A percentile compares a stretch with the other conserved stretches of the same genome.
phyloP scores from a whole-genome alignment of 805 yeast genomes.

The Saccharomyces kudriavzevii region DNA sequence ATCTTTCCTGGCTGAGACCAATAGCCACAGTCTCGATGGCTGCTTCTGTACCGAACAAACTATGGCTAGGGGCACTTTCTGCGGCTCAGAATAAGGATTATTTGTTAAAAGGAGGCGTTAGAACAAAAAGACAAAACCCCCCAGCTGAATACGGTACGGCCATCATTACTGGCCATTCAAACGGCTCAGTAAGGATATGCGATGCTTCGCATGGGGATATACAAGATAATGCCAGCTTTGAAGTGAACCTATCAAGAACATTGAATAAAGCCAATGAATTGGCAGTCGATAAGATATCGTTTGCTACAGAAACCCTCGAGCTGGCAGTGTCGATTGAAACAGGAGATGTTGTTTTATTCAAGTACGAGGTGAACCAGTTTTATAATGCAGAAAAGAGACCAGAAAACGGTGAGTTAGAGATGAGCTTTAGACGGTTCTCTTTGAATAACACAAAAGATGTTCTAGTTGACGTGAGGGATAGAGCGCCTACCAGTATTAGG shows the following conservation, averaged over 20 bases:
- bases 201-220: constrained; percentile 73
- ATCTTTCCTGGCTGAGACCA: constrained; percentile 72
- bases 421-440: constrained; percentile 25
- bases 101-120: constrained; percentile 70
- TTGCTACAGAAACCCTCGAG: constrained; percentile 66
- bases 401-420: constrained; percentile 24
- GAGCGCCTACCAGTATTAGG: constrained; percentile 41
- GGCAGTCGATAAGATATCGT: constrained; percentile 52
- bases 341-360: constrained; percentile 68
- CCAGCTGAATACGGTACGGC: constrained; percentile 44
- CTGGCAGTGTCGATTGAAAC: constrained; percentile 54
- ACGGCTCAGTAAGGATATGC: constrained; percentile 72
- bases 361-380: constrained; percentile 47
- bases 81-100: constrained; percentile 36
- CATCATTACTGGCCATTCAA: constrained; percentile 74
- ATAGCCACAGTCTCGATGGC: constrained; percentile 51
- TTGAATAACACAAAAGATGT: constrained; percentile 21
- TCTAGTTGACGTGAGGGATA: constrained; percentile 41
- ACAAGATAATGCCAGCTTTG: constrained; percentile 47
- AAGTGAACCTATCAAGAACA: constrained; percentile 44
- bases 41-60: constrained; percentile 48
- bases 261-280: constrained; percentile 37
- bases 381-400: constrained; percentile 29
- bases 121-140: constrained; percentile 42
- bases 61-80: constrained; percentile 72